phyloP scores from a whole-genome alignment of 768 basidiomycete species.

The Artomyces pyxidatus region DNA sequence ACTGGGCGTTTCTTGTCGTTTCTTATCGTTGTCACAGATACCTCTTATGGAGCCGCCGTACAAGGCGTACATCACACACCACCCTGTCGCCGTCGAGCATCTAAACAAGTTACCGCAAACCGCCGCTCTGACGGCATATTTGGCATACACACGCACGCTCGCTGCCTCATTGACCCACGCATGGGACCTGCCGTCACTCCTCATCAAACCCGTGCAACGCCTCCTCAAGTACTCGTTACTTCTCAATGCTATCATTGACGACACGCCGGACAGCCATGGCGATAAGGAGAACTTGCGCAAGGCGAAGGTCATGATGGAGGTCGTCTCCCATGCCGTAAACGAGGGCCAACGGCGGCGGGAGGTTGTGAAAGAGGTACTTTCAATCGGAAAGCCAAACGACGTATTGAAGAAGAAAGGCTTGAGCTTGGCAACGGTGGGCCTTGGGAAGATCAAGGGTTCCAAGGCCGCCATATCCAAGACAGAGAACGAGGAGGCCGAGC shows the following conservation, averaged over 20 bases:
- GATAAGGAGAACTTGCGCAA: constrained; percentile 52
- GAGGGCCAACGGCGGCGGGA: constrained; percentile 71
- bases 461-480: constrained; percentile 37
- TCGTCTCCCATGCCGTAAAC: constrained; percentile 68
- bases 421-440: constrained; percentile 46
- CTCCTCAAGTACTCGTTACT: constrained; percentile 91
- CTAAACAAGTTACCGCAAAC: constrained; percentile 44
- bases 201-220: constrained; percentile 97
- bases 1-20: background rate
- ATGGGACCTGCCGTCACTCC: constrained; percentile 87
- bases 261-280: constrained; percentile 59
- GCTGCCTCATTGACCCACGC: constrained; percentile 73
- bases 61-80: constrained; percentile 74
- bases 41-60: constrained; percentile 66
- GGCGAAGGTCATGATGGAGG: constrained; percentile 57
- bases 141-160: constrained; percentile 54
- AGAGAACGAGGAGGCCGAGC: constrained; percentile 14
- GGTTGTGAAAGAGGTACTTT: constrained; percentile 69
- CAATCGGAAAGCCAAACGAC: constrained; percentile 16
- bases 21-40: constrained; percentile 35
- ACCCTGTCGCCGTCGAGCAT: constrained; percentile 66
- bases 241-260: constrained; percentile 65
- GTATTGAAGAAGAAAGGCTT: constrained; percentile 28
- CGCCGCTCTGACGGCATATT: constrained; percentile 56
- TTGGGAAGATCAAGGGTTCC: constrained; percentile 51